phyloP scores from a whole-genome alignment of 495 filamentous ascomycete species.

The Hyaloscypha variabilis region DNA sequence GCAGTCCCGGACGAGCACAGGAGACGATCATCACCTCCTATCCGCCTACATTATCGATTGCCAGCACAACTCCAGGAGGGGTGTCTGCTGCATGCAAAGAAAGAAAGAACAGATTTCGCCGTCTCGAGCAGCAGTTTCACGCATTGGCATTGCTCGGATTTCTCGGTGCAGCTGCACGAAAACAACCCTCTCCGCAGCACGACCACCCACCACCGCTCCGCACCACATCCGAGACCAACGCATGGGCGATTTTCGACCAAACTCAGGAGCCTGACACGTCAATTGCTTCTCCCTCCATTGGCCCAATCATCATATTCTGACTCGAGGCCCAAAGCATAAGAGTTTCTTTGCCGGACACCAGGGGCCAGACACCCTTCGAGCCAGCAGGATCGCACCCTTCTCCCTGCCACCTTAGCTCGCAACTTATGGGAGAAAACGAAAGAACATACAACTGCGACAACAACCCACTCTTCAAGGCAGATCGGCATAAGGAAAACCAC shows the following conservation, averaged over 20 bases:
- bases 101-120: neutral
- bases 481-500: slow-evolving; percentile 19
- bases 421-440: neutral
- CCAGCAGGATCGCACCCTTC: neutral
- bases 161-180: slow-evolving; percentile 24
- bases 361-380: slow-evolving; percentile 1
- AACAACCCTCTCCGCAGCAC: slow-evolving; percentile 2
- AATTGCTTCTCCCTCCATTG: slow-evolving; percentile 26
- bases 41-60: neutral
- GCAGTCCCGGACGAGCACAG: neutral
- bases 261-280: slow-evolving; percentile 29
- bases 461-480: neutral
- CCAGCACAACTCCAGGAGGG: neutral
- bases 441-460: neutral
- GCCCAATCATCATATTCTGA: slow-evolving; percentile 7
- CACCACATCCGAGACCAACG: slow-evolving; percentile 32
- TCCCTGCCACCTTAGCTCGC: slow-evolving; percentile 6
- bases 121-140: slow-evolving; percentile 27
- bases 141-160: slow-evolving; percentile 29
- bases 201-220: neutral
- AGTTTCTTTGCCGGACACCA: slow-evolving; percentile 9
- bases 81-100: neutral
- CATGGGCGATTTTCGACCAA: slow-evolving; percentile 28
- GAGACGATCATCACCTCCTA: neutral
- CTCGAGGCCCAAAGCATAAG: slow-evolving; percentile 19